Evolutionary conservation across 2,329 filamentous ascomycete species (phyloP).

Genomic region (Aschersonia sp.): DNA sequence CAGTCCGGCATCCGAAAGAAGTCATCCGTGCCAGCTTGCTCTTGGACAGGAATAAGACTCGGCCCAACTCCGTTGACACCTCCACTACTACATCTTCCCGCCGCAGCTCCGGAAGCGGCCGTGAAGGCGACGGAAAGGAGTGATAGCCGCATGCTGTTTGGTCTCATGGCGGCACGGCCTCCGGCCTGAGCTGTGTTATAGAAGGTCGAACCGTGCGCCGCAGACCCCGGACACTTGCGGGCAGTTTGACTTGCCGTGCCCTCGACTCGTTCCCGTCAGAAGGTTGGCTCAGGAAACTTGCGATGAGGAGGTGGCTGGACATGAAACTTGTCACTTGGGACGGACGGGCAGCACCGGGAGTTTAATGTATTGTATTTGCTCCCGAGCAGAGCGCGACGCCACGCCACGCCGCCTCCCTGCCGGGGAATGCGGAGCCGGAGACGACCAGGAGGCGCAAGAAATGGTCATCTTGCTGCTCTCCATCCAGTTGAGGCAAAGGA

Average conservation of each 20-base stretch:
- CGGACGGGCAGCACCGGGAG: neutral
- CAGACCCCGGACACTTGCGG: neutral
- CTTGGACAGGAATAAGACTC: constrained; percentile 18
- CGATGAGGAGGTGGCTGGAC: neutral
- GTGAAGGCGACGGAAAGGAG: constrained; percentile 1
- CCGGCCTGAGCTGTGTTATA: neutral
- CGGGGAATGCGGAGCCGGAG: neutral
- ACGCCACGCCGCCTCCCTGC: neutral
- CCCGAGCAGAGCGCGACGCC: neutral
- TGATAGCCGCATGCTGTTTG: neutral
- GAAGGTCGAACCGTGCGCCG: neutral
- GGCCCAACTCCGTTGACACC: constrained; percentile 11
- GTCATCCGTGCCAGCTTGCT: constrained; percentile 19
- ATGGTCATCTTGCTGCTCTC: neutral
- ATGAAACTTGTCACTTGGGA: neutral
- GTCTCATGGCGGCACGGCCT: neutral
- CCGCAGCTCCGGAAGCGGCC: neutral
- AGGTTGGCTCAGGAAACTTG: too few relatives aligned
- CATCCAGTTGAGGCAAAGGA: neutral
- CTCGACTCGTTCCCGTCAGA: too few relatives aligned
- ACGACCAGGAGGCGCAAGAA: neutral
- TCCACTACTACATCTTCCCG: neutral
- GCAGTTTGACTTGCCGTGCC: too few relatives aligned
- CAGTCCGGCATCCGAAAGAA: constrained; percentile 51
- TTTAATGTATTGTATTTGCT: neutral